Evolutionary conservation across 805 yeast species (phyloP).

Genomic region (Pichia nakasei): DNA sequence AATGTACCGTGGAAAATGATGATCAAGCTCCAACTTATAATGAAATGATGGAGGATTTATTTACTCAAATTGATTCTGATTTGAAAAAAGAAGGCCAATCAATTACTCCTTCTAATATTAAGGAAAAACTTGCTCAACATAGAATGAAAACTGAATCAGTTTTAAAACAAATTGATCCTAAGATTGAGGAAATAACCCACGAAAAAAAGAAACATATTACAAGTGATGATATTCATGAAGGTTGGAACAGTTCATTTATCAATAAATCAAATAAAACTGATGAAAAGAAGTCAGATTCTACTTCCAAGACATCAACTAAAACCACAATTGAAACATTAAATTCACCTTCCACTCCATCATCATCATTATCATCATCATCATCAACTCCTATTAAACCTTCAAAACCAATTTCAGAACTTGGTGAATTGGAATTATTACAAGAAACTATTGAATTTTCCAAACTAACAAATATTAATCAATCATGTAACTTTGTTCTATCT

Average conservation of each 20-base stretch:
- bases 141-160: conserved; percentile 62
- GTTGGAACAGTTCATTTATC: conserved; percentile 78
- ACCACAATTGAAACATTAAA: conserved; percentile 3
- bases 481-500: conserved; percentile 43
- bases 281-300: no score
- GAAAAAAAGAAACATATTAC: conserved; percentile 73
- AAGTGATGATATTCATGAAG: conserved; percentile 86
- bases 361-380: conserved; percentile 8
- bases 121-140: conserved; percentile 47
- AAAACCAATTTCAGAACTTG: conserved; percentile 29
- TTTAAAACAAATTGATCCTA: conserved; percentile 52
- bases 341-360: conserved; percentile 13
- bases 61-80: conserved; percentile 67
- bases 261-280: conserved; percentile 34
- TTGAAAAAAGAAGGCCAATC: conserved; percentile 40
- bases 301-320: neutral
- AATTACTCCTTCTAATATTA: conserved; percentile 28
- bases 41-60: conserved; percentile 88
- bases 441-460: conserved; percentile 60
- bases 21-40: conserved; percentile 55
- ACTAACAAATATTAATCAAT: conserved; percentile 38
- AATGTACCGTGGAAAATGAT: conserved; percentile 33
- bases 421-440: conserved; percentile 46
- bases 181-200: conserved; percentile 54
- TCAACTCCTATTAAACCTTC: conserved; percentile 19